phyloP scores from a whole-genome alignment of 2,329 filamentous ascomycete genomes.

The Fusarium chaquense region DNA sequence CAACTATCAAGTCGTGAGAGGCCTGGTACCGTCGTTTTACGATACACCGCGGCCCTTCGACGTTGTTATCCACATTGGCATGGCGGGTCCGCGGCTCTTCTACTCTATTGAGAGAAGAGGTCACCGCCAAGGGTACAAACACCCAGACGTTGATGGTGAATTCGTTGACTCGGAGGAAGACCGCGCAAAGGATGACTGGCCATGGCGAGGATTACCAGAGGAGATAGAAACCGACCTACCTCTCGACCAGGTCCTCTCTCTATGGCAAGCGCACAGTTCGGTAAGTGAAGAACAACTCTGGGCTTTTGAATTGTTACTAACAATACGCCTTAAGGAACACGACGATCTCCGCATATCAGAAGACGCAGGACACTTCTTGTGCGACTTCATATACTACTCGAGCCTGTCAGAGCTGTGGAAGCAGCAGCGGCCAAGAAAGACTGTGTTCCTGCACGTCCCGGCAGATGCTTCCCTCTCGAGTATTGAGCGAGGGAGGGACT shows the following conservation, averaged over 20 bases:
- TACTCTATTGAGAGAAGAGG: constrained; percentile 79
- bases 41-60: constrained; percentile 64
- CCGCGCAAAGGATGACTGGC: constrained; percentile 63
- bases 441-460: constrained; percentile 81
- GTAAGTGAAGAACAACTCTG: constrained; percentile 52
- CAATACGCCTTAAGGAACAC: constrained; percentile 49
- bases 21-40: constrained; percentile 73
- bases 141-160: constrained; percentile 76
- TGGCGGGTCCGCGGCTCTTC: constrained; percentile 72
- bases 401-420: constrained; percentile 70
- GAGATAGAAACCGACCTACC: constrained; percentile 70
- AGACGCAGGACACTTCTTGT: constrained; percentile 79
- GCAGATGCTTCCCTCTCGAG: constrained; percentile 64
- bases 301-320: constrained; percentile 16
- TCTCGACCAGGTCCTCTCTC: constrained; percentile 65
- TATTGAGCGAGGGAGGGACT: constrained; percentile 62
- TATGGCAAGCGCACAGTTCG: constrained; percentile 66
- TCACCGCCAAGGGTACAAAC: constrained; percentile 77
- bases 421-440: constrained; percentile 60
- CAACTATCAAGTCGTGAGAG: constrained; percentile 74
- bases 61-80: constrained; percentile 81
- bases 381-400: constrained; percentile 83
- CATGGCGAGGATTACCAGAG: constrained; percentile 66
- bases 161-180: constrained; percentile 65
- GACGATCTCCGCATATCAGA: constrained; percentile 71